A percentile compares a stretch with the other conserved stretches of the same genome.
These are phyloP conservation scores for Talaromyces amestolkiae DNA, from an alignment of 2,329 filamentous ascomycete species.

Conservation along the genomic window DNA sequence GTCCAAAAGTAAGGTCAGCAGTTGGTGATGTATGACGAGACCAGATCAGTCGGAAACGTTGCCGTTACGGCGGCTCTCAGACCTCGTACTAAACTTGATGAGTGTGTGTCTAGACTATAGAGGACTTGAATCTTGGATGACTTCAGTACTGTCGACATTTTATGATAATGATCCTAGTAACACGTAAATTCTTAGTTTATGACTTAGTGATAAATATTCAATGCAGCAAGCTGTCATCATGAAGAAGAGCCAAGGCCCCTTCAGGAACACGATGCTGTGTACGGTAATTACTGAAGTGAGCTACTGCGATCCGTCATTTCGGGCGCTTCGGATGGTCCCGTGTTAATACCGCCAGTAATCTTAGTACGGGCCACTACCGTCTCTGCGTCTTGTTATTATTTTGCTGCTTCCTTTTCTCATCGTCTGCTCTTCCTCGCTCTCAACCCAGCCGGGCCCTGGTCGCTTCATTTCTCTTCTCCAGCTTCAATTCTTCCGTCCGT, in stretches of 20 bases:
- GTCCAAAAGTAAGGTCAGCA: not conserved
- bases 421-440: not conserved
- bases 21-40: not conserved
- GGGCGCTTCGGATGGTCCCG: slow-evolving; percentile 10
- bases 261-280: not conserved
- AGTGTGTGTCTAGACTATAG: not conserved
- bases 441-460: slow-evolving; percentile 4
- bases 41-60: not conserved
- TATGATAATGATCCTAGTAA: not conserved
- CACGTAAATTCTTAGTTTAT: not conserved
- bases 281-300: not conserved
- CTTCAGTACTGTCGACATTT: not conserved
- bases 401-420: not conserved
- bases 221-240: not conserved
- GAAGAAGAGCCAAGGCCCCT: not conserved
- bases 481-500: slow-evolving; percentile 3
- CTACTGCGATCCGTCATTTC: not conserved
- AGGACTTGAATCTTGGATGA: not conserved
- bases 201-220: too few relatives aligned
- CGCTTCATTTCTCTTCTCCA: not conserved
- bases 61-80: not conserved
- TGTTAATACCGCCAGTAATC: slow-evolving; percentile 2
- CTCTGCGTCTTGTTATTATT: not conserved
- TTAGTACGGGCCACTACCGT: not conserved
- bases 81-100: not conserved